phyloP scores from a whole-genome alignment of 2,329 filamentous ascomycete species.

The Cladosporium sp. region DNA sequence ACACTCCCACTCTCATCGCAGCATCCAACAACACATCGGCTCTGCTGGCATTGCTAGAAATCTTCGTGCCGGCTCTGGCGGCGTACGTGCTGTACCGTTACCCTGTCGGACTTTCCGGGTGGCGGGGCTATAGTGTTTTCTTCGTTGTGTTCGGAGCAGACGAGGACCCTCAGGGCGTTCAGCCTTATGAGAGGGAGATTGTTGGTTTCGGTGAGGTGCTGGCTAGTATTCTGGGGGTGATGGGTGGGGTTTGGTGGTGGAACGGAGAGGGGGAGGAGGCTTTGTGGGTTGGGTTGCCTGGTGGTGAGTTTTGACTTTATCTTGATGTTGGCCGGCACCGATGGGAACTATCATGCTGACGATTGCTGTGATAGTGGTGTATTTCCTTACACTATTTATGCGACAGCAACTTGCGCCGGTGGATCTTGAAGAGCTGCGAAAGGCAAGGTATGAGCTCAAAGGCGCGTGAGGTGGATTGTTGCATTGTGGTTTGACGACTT shows the following conservation, averaged over 20 bases:
- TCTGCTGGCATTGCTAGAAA: conserved; percentile 52
- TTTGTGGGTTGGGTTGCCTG: conserved; percentile 38
- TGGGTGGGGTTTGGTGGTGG: conserved; percentile 28
- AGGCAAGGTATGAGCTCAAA: conserved; percentile 63
- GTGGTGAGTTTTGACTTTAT: conserved; percentile 6
- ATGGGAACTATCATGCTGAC: background rate
- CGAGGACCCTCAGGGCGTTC: conserved; percentile 12
- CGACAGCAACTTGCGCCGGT: conserved; percentile 65
- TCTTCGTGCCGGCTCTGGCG: conserved; percentile 52
- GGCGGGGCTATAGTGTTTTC: conserved; percentile 29
- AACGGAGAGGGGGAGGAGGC: conserved; percentile 21
- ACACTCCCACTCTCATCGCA: conserved; percentile 46
- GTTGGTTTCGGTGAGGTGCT: conserved; percentile 56
- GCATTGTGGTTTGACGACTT: background rate
- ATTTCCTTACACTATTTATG: conserved; percentile 56
- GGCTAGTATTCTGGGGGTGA: conserved; percentile 46
- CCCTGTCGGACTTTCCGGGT: conserved; percentile 47
- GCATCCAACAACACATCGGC: conserved; percentile 33
- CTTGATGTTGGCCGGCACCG: background rate
- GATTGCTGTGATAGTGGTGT: conserved; percentile 43
- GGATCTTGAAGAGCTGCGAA: conserved; percentile 62
- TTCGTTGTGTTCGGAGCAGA: conserved; percentile 22
- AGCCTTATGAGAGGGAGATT: conserved; percentile 34
- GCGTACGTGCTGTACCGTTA: conserved; percentile 52
- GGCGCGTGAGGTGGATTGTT: conserved; percentile 48